Evolutionary conservation across 1,284 basidiomycete species (phyloP).

Genomic region (Porodaedalea pini): DNA sequence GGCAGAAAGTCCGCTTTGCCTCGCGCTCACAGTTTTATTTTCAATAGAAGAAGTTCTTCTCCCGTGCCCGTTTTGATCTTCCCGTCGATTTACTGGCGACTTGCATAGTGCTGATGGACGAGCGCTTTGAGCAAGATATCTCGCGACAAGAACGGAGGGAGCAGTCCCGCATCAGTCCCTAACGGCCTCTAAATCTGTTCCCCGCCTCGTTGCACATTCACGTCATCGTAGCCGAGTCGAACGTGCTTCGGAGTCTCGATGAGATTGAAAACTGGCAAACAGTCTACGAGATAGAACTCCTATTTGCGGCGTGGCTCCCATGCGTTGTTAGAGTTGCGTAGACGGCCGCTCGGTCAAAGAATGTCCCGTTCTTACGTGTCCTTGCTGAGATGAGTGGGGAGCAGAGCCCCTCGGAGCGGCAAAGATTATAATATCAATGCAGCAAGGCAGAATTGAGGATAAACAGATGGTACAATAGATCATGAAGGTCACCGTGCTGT

Average conservation of each 20-base stretch:
- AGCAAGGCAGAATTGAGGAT: background rate
- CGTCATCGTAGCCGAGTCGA: constrained; percentile 1
- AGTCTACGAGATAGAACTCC: background rate
- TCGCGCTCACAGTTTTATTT: background rate
- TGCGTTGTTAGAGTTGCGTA: background rate
- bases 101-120: background rate
- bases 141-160: constrained; percentile 4
- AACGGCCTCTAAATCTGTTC: background rate
- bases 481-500: background rate
- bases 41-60: background rate
- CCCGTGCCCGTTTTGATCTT: background rate
- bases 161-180: background rate
- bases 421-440: too few relatives aligned
- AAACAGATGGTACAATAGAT: background rate
- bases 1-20: constrained; percentile 15
- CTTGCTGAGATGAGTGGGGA: too few relatives aligned
- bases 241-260: constrained; percentile 13
- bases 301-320: too few relatives aligned
- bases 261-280: constrained; percentile 3
- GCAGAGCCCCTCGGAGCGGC: too few relatives aligned
- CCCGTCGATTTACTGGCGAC: background rate
- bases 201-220: background rate
- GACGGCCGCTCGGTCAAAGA: background rate
- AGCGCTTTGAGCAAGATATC: background rate
- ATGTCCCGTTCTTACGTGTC: background rate